Percentiles rank a stretch among this genome's conserved stretches.
phyloP scores from a whole-genome alignment of 805 yeast species.

The Torulaspora quercuum region DNA sequence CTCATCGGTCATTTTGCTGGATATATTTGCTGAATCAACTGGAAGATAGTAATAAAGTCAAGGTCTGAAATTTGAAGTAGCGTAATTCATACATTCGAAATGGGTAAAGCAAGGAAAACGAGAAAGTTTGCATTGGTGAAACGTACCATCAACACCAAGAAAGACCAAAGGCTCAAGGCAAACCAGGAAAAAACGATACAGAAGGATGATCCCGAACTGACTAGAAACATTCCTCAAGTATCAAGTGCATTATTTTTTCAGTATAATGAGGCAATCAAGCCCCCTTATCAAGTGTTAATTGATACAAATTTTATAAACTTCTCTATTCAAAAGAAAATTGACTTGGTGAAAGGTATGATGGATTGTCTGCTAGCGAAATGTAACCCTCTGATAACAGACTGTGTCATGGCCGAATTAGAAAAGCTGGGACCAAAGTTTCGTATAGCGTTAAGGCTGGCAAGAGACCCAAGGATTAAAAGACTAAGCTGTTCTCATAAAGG shows the following conservation, averaged over 20 bases:
- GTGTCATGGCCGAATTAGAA: constrained; percentile 97
- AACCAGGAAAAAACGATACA: constrained; percentile 39
- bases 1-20: constrained; percentile 6
- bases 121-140: constrained; percentile 94
- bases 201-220: constrained; percentile 71
- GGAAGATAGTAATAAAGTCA: no score
- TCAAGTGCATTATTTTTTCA: constrained; percentile 94
- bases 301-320: constrained; percentile 97
- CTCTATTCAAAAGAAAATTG: constrained; percentile 93
- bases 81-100: constrained; percentile 30
- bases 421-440: constrained; percentile 92
- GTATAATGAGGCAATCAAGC: constrained; percentile 87
- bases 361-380: constrained; percentile 92
- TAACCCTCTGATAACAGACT: constrained; percentile 92
- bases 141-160: constrained; percentile 64
- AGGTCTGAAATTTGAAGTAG: no score
- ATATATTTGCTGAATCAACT: no score
- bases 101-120: constrained; percentile 97
- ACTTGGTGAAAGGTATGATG: constrained; percentile 95
- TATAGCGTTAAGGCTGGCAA: constrained; percentile 87
- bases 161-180: constrained; percentile 58
- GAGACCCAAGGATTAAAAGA: constrained; percentile 87
- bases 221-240: constrained; percentile 81
- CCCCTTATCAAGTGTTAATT: constrained; percentile 94
- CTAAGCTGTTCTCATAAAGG: constrained; percentile 90